These are phyloP conservation scores for barrel medic (Medicago truncatula) DNA, from an alignment of 306 rosid genomes.

Conservation along the genomic window MtrunA17r5.0-ANR NC_053042.1:27337001-27337500, in stretches of 20 bases:
- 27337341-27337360: slow-evolving; percentile 4
- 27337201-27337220: slow-evolving; percentile 72
- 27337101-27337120: background rate
- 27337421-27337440: background rate
- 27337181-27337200: slow-evolving; percentile 9
- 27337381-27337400: slow-evolving; percentile 33
- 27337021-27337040: slow-evolving; percentile 31
- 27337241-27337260: slow-evolving; percentile 95
- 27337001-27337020: slow-evolving; percentile 25
- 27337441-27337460: slow-evolving; percentile 59
- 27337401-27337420: slow-evolving; percentile 31
- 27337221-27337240: slow-evolving; percentile 83
- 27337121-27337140: background rate
- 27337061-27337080: background rate
- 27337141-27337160: background rate
- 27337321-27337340: slow-evolving; percentile 69
- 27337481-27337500: slow-evolving; percentile 92
- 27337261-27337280: slow-evolving; percentile 97
- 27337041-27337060: background rate
- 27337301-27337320: slow-evolving; percentile 75
- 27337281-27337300: slow-evolving; percentile 62
- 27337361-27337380: slow-evolving; percentile 47
- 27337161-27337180: background rate
- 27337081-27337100: slow-evolving; percentile 11
- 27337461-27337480: slow-evolving; percentile 91